These are phyloP conservation scores for Porphyrellus cyaneotinctus DNA, from an alignment of 768 basidiomycete genomes.

Conservation along the genomic window DNA sequence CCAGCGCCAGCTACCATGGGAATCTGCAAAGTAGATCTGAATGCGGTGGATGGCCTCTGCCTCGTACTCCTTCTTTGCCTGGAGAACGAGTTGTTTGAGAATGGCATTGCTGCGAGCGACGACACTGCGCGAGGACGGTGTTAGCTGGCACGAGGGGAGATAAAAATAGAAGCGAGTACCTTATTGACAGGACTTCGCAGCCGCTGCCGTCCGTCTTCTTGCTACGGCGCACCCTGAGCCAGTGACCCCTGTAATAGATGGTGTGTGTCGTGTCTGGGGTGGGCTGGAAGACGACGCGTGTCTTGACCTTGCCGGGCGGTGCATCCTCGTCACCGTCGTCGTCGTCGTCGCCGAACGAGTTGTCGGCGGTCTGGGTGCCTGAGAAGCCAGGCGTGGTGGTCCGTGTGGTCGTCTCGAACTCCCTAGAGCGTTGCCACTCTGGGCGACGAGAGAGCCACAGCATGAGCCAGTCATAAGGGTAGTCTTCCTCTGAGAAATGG, in stretches of 20 bases:
- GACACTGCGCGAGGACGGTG: conserved; percentile 45
- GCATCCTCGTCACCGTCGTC: conserved; percentile 44
- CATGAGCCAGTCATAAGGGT: conserved; percentile 90
- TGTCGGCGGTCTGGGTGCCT: conserved; percentile 42
- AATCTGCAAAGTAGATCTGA: conserved; percentile 87
- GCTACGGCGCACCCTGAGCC: conserved; percentile 71
- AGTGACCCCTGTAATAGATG: conserved; percentile 81
- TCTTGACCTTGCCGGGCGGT: conserved; percentile 61
- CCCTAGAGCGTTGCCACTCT: conserved; percentile 86
- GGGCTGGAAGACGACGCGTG: conserved; percentile 83
- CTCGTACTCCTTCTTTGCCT: conserved; percentile 87
- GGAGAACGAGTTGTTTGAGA: conserved; percentile 83
- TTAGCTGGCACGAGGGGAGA: conserved; percentile 12
- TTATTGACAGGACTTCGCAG: conserved; percentile 74
- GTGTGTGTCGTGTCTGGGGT: conserved; percentile 87
- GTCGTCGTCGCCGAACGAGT: conserved; percentile 51
- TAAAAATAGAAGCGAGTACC: conserved; percentile 37
- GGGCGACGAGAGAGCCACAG: conserved; percentile 82
- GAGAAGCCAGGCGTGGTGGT: conserved; percentile 59
- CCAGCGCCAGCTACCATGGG: conserved; percentile 85
- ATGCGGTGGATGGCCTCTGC: conserved; percentile 83
- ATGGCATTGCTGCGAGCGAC: conserved; percentile 80
- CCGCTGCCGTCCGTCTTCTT: conserved; percentile 66
- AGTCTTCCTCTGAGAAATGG: conserved; percentile 87
- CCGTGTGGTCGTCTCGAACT: conserved; percentile 85